Evolutionary conservation across 768 basidiomycete genomes (phyloP).

Genomic region (Fomitopsis serialis): DNA sequence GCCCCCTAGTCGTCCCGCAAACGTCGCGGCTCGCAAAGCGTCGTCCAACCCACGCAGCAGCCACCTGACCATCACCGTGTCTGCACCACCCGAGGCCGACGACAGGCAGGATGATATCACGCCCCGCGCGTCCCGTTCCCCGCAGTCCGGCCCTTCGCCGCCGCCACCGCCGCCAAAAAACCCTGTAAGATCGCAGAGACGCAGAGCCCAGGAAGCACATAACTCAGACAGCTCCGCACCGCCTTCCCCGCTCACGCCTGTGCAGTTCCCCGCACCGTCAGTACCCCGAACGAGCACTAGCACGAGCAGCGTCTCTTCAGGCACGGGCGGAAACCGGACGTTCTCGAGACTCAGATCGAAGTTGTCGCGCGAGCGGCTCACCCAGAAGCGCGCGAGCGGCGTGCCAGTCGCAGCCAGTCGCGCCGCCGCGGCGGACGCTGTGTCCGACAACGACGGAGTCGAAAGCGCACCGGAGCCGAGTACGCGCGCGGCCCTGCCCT

Average conservation of each 20-base stretch:
- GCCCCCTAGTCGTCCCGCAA: conserved; percentile 3
- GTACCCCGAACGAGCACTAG: neutral
- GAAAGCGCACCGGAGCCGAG: neutral
- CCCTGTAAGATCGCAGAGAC: neutral
- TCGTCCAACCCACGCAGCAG: neutral
- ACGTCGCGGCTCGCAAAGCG: neutral
- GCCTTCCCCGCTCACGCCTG: conserved; percentile 10
- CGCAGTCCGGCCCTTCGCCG: neutral
- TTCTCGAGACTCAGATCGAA: neutral
- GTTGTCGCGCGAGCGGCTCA: neutral
- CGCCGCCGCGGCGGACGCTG: neutral
- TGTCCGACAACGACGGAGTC: neutral
- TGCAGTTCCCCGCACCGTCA: conserved; percentile 14
- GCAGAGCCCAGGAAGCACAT: neutral
- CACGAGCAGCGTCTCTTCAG: neutral
- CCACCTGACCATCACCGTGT: conserved; percentile 23
- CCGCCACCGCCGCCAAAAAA: neutral
- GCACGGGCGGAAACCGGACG: neutral
- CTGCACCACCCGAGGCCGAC: conserved; percentile 16
- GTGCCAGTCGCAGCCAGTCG: conserved; percentile 3
- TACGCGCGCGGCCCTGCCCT: neutral
- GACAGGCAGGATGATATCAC: conserved; percentile 5
- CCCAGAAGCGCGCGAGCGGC: neutral
- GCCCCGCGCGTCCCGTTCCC: conserved; percentile 10
- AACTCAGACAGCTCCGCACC: conserved; percentile 1